These are phyloP conservation scores for Theileria parva DNA, from an alignment of 169 alveolate genomes.

Conservation along the genomic window DNA sequence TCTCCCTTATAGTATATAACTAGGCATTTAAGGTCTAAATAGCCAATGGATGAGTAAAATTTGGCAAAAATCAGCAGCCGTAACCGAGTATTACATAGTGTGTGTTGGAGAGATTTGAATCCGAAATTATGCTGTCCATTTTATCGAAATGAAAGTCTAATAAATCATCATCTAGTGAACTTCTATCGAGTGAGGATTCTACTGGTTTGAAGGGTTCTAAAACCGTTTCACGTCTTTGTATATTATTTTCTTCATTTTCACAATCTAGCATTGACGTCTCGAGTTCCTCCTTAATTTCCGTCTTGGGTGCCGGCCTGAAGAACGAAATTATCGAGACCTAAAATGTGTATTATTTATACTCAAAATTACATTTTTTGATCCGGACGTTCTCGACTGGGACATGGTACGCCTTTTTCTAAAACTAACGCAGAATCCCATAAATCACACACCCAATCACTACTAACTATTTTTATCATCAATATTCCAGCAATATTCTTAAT, in stretches of 20 bases:
- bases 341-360: not conserved
- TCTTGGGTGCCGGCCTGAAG: constrained; percentile 13
- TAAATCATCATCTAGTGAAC: not conserved
- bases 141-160: not conserved
- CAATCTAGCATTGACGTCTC: not conserved
- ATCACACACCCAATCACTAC: constrained; percentile 2
- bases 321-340: constrained; percentile 25
- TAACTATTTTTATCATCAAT: not conserved
- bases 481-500: not conserved
- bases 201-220: not conserved
- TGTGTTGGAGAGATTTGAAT: too few relatives aligned
- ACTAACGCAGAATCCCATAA: not conserved
- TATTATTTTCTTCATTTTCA: not conserved
- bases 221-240: not conserved
- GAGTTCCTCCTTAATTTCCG: not conserved
- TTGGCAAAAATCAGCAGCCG: too few relatives aligned
- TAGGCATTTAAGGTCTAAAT: too few relatives aligned
- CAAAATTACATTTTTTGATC: not conserved
- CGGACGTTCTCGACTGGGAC: constrained; percentile 1
- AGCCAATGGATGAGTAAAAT: too few relatives aligned
- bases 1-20: not conserved
- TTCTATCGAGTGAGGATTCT: not conserved
- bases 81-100: too few relatives aligned
- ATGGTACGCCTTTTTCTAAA: not conserved
- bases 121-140: not conserved